These are phyloP conservation scores for Spiraea crenata DNA, from an alignment of 331 rosid species.

Conservation along the genomic window DNA sequence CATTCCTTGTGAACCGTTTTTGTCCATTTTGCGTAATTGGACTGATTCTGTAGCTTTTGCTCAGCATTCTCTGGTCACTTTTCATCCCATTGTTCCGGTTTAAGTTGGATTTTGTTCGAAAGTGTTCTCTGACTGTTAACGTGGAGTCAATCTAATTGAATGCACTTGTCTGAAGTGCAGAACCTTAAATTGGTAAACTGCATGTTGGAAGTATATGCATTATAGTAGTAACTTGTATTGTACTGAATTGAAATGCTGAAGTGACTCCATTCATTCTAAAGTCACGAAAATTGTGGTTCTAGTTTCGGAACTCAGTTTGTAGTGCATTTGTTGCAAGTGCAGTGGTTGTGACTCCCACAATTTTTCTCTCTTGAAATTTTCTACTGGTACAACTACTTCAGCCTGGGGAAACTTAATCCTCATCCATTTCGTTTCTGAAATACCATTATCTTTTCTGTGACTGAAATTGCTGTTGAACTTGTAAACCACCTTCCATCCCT, in stretches of 20 bases:
- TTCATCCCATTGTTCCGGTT: background rate
- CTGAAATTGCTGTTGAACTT: slow-evolving; percentile 17
- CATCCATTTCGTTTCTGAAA: slow-evolving; percentile 20
- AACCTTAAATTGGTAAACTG: slow-evolving; percentile 19
- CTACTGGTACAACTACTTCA: slow-evolving; percentile 14
- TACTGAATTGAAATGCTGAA: slow-evolving; percentile 23
- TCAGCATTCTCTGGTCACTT: background rate
- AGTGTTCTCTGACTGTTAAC: slow-evolving; percentile 13
- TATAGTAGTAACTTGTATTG: slow-evolving; percentile 5
- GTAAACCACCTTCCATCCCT: background rate
- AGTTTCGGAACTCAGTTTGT: slow-evolving; percentile 7
- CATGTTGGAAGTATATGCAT: slow-evolving; percentile 2
- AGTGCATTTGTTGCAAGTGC: slow-evolving; percentile 13
- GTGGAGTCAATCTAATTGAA: slow-evolving; percentile 15
- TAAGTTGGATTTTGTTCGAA: background rate
- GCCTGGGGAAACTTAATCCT: slow-evolving; percentile 12
- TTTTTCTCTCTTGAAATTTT: slow-evolving; percentile 9
- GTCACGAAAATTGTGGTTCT: background rate
- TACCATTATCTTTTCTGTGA: slow-evolving; percentile 17
- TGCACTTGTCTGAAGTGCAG: slow-evolving; percentile 19
- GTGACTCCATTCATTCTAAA: slow-evolving; percentile 10
- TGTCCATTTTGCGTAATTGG: background rate
- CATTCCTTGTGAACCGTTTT: slow-evolving; percentile 1
- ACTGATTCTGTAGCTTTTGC: slow-evolving; percentile 3
- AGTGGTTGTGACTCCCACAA: slow-evolving; percentile 8